Evolutionary conservation across 2,329 filamentous ascomycete genomes (phyloP), one percentile per base, ranked within the genome.

Genomic region (Scolecobasidium constrictum): DNA sequence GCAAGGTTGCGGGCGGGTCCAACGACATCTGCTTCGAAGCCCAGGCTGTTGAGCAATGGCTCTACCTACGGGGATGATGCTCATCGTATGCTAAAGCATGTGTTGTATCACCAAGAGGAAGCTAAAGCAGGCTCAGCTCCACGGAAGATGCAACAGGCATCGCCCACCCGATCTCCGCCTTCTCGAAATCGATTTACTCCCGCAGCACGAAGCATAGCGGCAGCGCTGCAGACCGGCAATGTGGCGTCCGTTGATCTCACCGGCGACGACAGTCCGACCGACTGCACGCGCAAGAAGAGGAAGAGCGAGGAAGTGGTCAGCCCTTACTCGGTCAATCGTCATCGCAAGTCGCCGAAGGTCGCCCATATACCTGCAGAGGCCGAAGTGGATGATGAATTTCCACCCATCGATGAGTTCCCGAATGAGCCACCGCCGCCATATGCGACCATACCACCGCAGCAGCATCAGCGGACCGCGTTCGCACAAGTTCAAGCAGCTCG

Each of bases 1-100:
- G 67, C 64, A 40, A 58, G 63, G 45, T 45, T 68, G 39, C 56
- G 65, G 35, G 55, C 57, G 4, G 65, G n/a, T n/a, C n/a, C 61
- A n/a, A 65, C 67, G 23, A 59, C 57, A n/a, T 63, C 59, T 36
- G 49, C 56, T n/a, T 57, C 56, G 28, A 66, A 58, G 49, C 58
- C 62, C 3, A 51, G 53, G 45, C 53, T 63, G 13, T 42, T 62
- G 31, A 39, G 59, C 28, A 56, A 56, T 18, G 35, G 18, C 1
- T 19, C 19, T 26, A 9, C 16, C 11, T 9, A 11, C 35, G 9
- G 9, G 11, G 9, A 9, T 11, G 15, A 31, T 9, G 15, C 26
- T 31, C 26, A 31, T 9, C 9, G 26, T 31, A 22, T 21, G 37
- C 16, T 12, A 9, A 21, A 18, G 7, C 12, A 11, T 11, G 37